These are phyloP conservation scores for Picea glauca DNA, from an alignment of 75 land plant genomes.

Conservation along the genomic window DNA sequence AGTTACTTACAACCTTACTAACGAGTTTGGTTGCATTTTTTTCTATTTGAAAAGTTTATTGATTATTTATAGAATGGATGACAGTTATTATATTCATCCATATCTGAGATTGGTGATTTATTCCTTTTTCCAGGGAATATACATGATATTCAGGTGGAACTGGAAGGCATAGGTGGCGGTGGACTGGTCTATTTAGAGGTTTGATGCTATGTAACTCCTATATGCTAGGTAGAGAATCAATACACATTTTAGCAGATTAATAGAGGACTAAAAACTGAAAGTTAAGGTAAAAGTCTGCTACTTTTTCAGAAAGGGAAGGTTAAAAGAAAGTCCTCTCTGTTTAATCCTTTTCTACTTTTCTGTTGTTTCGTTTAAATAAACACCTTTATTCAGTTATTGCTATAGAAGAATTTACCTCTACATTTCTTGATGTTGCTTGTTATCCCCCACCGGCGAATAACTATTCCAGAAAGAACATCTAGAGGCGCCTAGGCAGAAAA, in stretches of 20 bases:
- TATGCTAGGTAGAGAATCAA: not conserved
- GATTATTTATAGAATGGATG: not conserved
- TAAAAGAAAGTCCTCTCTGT: not conserved
- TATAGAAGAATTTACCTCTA: too few species aligned
- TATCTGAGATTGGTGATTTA: not conserved
- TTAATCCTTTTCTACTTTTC: too few species aligned
- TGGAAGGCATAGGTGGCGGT: conserved; percentile 93
- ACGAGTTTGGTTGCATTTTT: not conserved
- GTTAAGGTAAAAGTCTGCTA: not conserved
- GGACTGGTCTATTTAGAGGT: conserved; percentile 84
- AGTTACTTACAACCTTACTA: too few species aligned
- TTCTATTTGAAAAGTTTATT: not conserved
- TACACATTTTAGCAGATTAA: not conserved
- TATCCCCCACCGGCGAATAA: too few species aligned
- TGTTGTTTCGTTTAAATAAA: too few species aligned
- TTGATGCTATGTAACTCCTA: conserved; percentile 4
- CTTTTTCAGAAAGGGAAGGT: not conserved
- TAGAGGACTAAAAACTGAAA: not conserved
- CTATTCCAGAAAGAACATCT: too few species aligned
- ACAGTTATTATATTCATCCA: not conserved
- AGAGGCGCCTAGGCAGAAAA: too few species aligned
- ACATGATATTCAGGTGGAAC: conserved; percentile 70
- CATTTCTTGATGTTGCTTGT: too few species aligned
- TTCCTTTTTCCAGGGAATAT: conserved; percentile 48
- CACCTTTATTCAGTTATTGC: too few species aligned